phyloP scores from a whole-genome alignment of 2,329 filamentous ascomycete genomes.

The Exophiala sp. region DNA sequence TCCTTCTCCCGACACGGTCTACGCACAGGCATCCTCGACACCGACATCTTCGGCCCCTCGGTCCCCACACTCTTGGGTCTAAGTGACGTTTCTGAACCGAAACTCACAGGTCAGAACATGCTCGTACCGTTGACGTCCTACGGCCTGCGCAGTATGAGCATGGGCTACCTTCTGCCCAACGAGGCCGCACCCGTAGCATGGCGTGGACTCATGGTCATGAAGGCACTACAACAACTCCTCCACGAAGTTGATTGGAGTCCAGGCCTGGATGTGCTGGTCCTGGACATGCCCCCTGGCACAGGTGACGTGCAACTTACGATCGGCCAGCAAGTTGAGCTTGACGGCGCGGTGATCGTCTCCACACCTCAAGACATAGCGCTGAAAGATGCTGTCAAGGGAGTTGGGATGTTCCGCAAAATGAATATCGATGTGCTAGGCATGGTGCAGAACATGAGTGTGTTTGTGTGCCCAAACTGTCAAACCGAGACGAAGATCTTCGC shows the following conservation, averaged over 20 bases:
- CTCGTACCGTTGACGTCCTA: slow-evolving; percentile 88
- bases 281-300: slow-evolving; percentile 90
- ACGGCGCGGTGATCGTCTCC: slow-evolving; percentile 79
- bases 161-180: slow-evolving; percentile 78
- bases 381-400: slow-evolving; percentile 85
- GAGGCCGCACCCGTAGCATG: slow-evolving; percentile 83
- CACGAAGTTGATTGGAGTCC: slow-evolving; percentile 79
- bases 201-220: slow-evolving; percentile 97
- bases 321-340: slow-evolving; percentile 85
- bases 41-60: slow-evolving; percentile 94
- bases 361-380: slow-evolving; percentile 92
- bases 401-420: slow-evolving; percentile 88
- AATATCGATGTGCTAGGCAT: slow-evolving; percentile 74
- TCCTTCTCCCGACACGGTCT: slow-evolving; percentile 79
- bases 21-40: slow-evolving; percentile 83
- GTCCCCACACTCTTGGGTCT: slow-evolving; percentile 87
- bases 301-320: slow-evolving; percentile 97
- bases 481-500: slow-evolving; percentile 75
- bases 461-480: slow-evolving; percentile 73
- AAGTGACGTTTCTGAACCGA: slow-evolving; percentile 36
- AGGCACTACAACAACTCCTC: slow-evolving; percentile 89
- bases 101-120: slow-evolving; percentile 53
- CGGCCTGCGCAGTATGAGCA: slow-evolving; percentile 96
- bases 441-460: slow-evolving; percentile 88
- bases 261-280: slow-evolving; percentile 73